These are phyloP conservation scores for Agrocybe chaxingu DNA, from an alignment of 768 basidiomycete species.

Conservation along the genomic window DNA sequence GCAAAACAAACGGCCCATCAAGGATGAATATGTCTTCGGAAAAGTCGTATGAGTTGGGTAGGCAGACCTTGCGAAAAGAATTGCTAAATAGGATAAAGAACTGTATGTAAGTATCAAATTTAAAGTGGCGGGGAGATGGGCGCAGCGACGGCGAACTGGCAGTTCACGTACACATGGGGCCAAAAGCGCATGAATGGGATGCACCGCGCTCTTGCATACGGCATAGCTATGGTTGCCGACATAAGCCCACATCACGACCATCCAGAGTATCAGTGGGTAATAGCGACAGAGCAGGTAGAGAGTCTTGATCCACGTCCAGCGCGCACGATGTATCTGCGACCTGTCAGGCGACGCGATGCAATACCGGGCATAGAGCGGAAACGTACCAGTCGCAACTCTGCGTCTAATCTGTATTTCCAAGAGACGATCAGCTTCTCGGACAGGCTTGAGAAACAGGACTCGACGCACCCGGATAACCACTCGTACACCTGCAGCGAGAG, in stretches of 20 bases:
- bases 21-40: neutral
- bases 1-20: neutral
- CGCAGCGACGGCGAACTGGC: neutral
- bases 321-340: slow-evolving; percentile 29
- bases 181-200: slow-evolving; percentile 28
- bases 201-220: slow-evolving; percentile 26
- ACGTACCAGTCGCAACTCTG: slow-evolving; percentile 33
- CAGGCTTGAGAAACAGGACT: neutral
- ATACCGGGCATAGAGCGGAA: neutral
- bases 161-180: slow-evolving; percentile 28
- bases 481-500: slow-evolving; percentile 32
- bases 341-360: neutral
- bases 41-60: neutral
- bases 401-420: slow-evolving; percentile 18
- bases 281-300: slow-evolving; percentile 41
- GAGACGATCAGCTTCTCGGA: neutral
- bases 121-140: too few species aligned
- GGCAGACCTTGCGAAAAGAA: slow-evolving; percentile 34
- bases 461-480: slow-evolving; percentile 33
- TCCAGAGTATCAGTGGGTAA: slow-evolving; percentile 35
- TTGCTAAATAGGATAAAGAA: slow-evolving; percentile 24
- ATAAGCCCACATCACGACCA: slow-evolving; percentile 34
- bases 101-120: too few species aligned
- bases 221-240: slow-evolving; percentile 28
- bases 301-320: slow-evolving; percentile 36